phyloP scores from a whole-genome alignment of 2,329 filamentous ascomycete genomes.

The Ophiostoma perfectum region DNA sequence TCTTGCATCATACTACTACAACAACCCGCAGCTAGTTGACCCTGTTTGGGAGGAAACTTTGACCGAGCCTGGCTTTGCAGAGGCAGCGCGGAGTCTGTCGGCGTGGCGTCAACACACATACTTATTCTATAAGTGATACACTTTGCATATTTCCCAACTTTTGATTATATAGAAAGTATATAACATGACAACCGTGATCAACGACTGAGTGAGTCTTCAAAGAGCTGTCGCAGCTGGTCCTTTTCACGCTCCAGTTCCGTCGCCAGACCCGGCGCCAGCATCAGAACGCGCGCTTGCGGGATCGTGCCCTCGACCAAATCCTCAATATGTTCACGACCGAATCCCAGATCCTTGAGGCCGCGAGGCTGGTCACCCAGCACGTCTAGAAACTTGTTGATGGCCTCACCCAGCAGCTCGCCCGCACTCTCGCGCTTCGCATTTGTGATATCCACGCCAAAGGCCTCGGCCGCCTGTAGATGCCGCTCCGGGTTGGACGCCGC shows the following conservation, averaged over 20 bases:
- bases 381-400: constrained; percentile 72
- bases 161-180: constrained; percentile 6
- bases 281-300: constrained; percentile 83
- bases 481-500: constrained; percentile 73
- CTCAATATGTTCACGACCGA: constrained; percentile 68
- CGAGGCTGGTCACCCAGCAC: constrained; percentile 84
- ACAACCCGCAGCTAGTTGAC: background rate
- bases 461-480: constrained; percentile 59
- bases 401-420: constrained; percentile 80
- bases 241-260: constrained; percentile 64
- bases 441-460: constrained; percentile 60
- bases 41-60: background rate
- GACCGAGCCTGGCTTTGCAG: background rate
- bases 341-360: constrained; percentile 79
- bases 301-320: constrained; percentile 88
- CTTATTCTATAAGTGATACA: too few species aligned
- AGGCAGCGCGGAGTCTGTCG: background rate
- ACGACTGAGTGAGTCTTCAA: constrained; percentile 52
- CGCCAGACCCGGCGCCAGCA: constrained; percentile 78
- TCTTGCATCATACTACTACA: background rate
- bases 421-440: constrained; percentile 86
- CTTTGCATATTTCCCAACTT: background rate
- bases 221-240: constrained; percentile 63
- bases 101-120: background rate
- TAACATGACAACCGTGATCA: too few species aligned